phyloP scores from a whole-genome alignment of 768 basidiomycete species.

The Leccinum truebloodii region DNA sequence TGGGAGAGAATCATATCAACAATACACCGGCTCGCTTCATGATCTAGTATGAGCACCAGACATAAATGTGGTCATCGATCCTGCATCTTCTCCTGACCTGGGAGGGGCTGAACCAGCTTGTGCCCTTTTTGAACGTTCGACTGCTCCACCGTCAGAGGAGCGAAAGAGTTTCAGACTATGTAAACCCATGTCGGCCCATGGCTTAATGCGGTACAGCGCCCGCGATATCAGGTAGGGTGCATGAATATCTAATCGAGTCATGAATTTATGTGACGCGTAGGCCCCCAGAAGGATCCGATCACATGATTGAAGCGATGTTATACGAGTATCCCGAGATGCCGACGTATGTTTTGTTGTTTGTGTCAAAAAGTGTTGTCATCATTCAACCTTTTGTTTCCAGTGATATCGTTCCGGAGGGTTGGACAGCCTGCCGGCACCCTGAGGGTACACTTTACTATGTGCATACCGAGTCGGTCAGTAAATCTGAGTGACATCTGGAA shows the following conservation, averaged over 20 bases:
- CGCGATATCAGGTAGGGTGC: slow-evolving; percentile 12
- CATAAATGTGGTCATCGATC: not conserved
- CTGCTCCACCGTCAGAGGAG: not conserved
- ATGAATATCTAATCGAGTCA: not conserved
- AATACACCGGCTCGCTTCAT: slow-evolving; percentile 15
- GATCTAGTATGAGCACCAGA: slow-evolving; percentile 6
- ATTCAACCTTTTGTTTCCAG: too few relatives aligned
- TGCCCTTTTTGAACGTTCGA: not conserved
- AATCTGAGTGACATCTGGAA: not conserved
- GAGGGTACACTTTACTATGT: slow-evolving; percentile 31
- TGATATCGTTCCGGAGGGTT: too few relatives aligned
- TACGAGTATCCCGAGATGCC: slow-evolving; percentile 15
- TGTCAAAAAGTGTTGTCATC: too few relatives aligned
- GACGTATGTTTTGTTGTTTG: too few relatives aligned
- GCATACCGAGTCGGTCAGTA: slow-evolving; percentile 43
- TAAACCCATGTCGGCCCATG: slow-evolving; percentile 12
- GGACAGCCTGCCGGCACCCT: slow-evolving; percentile 39
- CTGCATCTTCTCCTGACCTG: not conserved
- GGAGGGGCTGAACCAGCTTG: not conserved
- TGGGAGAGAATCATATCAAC: slow-evolving; percentile 23
- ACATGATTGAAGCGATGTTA: slow-evolving; percentile 17
- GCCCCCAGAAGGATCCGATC: not conserved
- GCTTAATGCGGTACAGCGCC: not conserved
- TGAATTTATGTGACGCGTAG: slow-evolving; percentile 12
- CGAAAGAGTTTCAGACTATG: not conserved